These are phyloP conservation scores for Schizophyllum commune DNA, from an alignment of 1,284 basidiomycete species.

Conservation along the genomic window DNA sequence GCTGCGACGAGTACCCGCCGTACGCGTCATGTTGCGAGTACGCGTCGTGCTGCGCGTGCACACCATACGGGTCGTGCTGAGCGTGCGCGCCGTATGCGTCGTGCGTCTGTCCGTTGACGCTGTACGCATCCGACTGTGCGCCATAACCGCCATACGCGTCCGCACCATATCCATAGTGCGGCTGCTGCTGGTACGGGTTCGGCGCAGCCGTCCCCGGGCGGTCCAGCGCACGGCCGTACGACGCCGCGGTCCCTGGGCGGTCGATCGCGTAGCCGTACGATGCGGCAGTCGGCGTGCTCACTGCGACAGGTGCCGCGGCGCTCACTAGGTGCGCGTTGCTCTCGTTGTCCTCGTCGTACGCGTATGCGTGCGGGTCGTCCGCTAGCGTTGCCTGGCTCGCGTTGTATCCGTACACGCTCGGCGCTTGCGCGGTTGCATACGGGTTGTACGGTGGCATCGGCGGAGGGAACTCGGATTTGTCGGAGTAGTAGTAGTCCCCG, in stretches of 20 bases:
- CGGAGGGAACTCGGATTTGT: slow-evolving; percentile 52
- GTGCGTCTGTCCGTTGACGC: background rate
- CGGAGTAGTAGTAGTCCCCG: slow-evolving; percentile 47
- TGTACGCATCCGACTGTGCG: background rate
- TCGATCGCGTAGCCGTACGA: slow-evolving; percentile 18
- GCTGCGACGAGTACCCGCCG: background rate
- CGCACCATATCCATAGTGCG: background rate
- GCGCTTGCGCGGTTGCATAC: slow-evolving; percentile 42
- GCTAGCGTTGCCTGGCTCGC: slow-evolving; percentile 37
- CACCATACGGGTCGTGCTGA: too few species aligned
- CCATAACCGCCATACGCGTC: background rate
- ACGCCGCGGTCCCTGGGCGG: slow-evolving; percentile 10
- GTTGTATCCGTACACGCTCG: slow-evolving; percentile 33
- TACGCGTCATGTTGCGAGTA: background rate
- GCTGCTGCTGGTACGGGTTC: slow-evolving; percentile 1
- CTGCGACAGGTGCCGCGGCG: slow-evolving; percentile 45
- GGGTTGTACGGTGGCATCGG: slow-evolving; percentile 68
- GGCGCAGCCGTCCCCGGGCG: slow-evolving; percentile 12
- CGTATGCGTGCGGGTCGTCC: slow-evolving; percentile 31
- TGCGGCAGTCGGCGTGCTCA: background rate
- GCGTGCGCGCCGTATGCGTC: background rate
- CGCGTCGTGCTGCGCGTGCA: background rate
- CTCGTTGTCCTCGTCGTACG: slow-evolving; percentile 57
- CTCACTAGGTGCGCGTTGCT: slow-evolving; percentile 50
- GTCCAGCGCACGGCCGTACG: slow-evolving; percentile 18